Conservation (phyloP, 768 basidiomycete species). For the Phylloporus sp. region DNA sequence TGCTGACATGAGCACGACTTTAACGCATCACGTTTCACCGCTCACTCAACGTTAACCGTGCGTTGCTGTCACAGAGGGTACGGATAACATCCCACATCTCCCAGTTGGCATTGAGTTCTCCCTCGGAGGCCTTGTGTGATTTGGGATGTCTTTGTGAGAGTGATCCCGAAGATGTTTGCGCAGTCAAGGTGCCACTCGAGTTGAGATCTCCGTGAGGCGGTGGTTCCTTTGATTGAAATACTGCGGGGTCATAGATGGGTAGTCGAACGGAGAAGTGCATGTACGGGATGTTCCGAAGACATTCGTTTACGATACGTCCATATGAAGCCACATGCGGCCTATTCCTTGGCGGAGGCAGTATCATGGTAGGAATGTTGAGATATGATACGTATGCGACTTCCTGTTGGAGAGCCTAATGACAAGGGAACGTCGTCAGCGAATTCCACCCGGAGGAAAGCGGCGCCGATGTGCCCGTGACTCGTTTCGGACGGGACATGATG, state of each 20-base stretch:
- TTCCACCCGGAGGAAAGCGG: slow-evolving; percentile 7
- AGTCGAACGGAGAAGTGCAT: slow-evolving; percentile 79
- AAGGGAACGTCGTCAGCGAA: slow-evolving; percentile 13
- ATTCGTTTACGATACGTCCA: slow-evolving; percentile 82
- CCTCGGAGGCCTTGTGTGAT: slow-evolving; percentile 41
- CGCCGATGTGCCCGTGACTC: slow-evolving; percentile 16
- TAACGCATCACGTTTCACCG: slow-evolving; percentile 30
- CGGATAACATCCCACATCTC: slow-evolving; percentile 98
- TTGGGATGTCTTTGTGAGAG: slow-evolving; percentile 24
- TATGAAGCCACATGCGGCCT: slow-evolving; percentile 86
- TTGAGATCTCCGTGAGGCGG: slow-evolving; percentile 26
- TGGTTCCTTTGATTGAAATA: slow-evolving; percentile 41
- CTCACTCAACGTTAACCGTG: slow-evolving; percentile 73
- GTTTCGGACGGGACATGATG: slow-evolving; percentile 13
- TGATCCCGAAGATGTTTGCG: slow-evolving; percentile 17
- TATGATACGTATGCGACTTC: slow-evolving; percentile 92
- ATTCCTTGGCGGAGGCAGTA: slow-evolving; percentile 85
- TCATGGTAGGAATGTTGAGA: slow-evolving; percentile 76
- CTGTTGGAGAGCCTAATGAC: slow-evolving; percentile 76
- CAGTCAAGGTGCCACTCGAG: slow-evolving; percentile 23
- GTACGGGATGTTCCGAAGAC: slow-evolving; percentile 63
- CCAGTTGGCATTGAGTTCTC: slow-evolving; percentile 76
- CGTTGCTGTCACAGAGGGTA: slow-evolving; percentile 80
- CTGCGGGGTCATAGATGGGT: slow-evolving; percentile 73
- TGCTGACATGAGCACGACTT: slow-evolving; percentile 32